Percentiles rank a stretch among this genome's conserved stretches.
These are phyloP conservation scores for Paulownia fortunei DNA, from an alignment of 257 asterid genomes.

Conservation along the genomic window DNA sequence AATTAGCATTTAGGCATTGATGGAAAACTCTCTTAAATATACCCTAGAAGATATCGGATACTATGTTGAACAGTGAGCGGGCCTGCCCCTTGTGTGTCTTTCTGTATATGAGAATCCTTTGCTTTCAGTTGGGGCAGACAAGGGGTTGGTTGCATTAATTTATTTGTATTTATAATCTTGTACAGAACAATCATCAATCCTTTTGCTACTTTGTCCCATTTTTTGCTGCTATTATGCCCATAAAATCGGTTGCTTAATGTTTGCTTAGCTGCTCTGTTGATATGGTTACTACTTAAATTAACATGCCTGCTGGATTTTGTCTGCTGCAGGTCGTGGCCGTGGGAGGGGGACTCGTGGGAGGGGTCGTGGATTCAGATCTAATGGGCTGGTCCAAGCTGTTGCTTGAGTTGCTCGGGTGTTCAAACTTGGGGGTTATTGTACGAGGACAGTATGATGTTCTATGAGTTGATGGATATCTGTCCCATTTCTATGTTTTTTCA, in stretches of 20 bases:
- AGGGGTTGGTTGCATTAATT: not conserved
- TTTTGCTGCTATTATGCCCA: not conserved
- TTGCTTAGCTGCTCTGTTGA: not conserved
- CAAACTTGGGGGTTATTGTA: conserved; percentile 29
- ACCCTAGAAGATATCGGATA: too few relatives aligned
- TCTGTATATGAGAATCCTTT: not conserved
- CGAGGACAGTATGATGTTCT: conserved; percentile 31
- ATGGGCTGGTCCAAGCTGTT: conserved; percentile 56
- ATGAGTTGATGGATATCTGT: conserved; percentile 34
- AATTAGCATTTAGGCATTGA: not conserved
- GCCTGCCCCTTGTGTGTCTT: not conserved
- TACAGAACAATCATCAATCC: not conserved
- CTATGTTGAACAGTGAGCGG: not conserved
- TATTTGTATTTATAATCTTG: not conserved
- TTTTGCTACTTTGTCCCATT: not conserved
- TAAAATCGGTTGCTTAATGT: not conserved
- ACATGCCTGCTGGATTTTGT: not conserved
- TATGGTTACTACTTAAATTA: not conserved
- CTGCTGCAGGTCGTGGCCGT: conserved; percentile 78
- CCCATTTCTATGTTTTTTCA: conserved; percentile 36
- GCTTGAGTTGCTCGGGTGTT: conserved; percentile 55
- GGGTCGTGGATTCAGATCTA: conserved; percentile 83
- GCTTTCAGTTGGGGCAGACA: not conserved
- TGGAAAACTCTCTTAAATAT: not conserved
- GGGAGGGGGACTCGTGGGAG: conserved; percentile 78